These are phyloP conservation scores for Acacia pycnantha DNA, from an alignment of 331 rosid species.

Conservation along the genomic window DNA sequence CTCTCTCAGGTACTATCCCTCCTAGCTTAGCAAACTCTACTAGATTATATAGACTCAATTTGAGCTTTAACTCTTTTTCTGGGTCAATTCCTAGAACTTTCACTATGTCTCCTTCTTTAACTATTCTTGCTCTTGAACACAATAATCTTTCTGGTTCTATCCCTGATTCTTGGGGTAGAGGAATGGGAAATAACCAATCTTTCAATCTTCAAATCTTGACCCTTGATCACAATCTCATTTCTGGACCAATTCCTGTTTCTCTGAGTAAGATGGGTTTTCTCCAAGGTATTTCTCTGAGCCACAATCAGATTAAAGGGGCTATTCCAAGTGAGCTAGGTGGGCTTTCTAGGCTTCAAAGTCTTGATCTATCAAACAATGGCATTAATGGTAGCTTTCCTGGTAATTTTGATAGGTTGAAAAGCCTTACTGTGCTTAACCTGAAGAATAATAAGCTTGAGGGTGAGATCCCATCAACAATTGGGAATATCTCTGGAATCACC, in stretches of 20 bases:
- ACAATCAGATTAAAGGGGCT: slow-evolving; percentile 62
- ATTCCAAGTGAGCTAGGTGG: slow-evolving; percentile 68
- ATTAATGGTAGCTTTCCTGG: slow-evolving; percentile 75
- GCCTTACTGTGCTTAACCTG: slow-evolving; percentile 65
- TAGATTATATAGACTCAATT: slow-evolving; percentile 64
- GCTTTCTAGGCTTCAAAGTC: slow-evolving; percentile 57
- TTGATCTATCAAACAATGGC: slow-evolving; percentile 76
- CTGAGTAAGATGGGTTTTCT: slow-evolving; percentile 54
- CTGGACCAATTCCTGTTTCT: slow-evolving; percentile 69
- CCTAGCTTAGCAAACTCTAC: slow-evolving; percentile 65
- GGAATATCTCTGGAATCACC: slow-evolving; percentile 61
- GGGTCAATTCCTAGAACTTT: slow-evolving; percentile 71
- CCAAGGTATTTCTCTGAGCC: slow-evolving; percentile 58
- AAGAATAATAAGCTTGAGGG: slow-evolving; percentile 67
- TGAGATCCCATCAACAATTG: slow-evolving; percentile 71
- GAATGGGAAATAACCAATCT: slow-evolving; percentile 45
- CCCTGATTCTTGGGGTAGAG: slow-evolving; percentile 64
- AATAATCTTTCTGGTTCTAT: slow-evolving; percentile 73
- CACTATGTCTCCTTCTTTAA: slow-evolving; percentile 46
- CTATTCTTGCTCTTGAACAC: slow-evolving; percentile 62
- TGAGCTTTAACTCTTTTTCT: slow-evolving; percentile 81
- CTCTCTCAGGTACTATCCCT: slow-evolving; percentile 70
- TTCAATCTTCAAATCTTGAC: slow-evolving; percentile 56
- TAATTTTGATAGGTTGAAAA: slow-evolving; percentile 48
- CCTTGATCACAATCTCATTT: slow-evolving; percentile 66